Percentiles rank a stretch among this genome's conserved stretches.
Evolutionary conservation across 768 basidiomycete species (phyloP).

Genomic region (Naematelia encephala): DNA sequence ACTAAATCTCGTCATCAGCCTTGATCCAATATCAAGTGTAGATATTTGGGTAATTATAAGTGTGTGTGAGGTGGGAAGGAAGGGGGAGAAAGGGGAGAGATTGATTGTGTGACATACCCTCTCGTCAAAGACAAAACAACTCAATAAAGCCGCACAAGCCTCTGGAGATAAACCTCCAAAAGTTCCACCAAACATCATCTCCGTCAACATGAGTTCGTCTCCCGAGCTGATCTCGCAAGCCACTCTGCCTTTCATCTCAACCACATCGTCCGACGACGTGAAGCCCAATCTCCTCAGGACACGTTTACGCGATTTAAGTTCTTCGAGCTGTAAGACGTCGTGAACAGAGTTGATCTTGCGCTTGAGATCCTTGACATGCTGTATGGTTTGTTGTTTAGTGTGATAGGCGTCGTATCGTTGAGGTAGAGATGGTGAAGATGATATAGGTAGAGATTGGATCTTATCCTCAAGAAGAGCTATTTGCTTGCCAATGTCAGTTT

Average conservation of each 20-base stretch:
- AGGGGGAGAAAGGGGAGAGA: not conserved
- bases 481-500: slow-evolving; percentile 61
- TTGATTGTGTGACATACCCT: slow-evolving; percentile 65
- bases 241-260: slow-evolving; percentile 96
- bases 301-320: slow-evolving; percentile 91
- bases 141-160: slow-evolving; percentile 87
- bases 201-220: slow-evolving; percentile 91
- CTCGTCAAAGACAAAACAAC: slow-evolving; percentile 96
- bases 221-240: slow-evolving; percentile 98
- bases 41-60: not conserved
- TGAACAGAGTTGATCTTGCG: slow-evolving; percentile 84
- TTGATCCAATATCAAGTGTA: not conserved
- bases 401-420: slow-evolving; percentile 76
- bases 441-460: slow-evolving; percentile 73
- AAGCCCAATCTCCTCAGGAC: slow-evolving; percentile 89
- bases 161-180: slow-evolving; percentile 89
- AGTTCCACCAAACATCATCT: slow-evolving; percentile 93
- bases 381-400: slow-evolving; percentile 61
- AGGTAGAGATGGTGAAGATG: slow-evolving; percentile 72
- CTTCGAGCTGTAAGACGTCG: slow-evolving; percentile 90
- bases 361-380: slow-evolving; percentile 62
- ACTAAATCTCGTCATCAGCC: slow-evolving; percentile 17
- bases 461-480: slow-evolving; percentile 84
- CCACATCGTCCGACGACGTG: slow-evolving; percentile 81
- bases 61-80: not conserved